Conservation (phyloP, 2,329 filamentous ascomycete species). For the Drechslera avenae region DNA sequence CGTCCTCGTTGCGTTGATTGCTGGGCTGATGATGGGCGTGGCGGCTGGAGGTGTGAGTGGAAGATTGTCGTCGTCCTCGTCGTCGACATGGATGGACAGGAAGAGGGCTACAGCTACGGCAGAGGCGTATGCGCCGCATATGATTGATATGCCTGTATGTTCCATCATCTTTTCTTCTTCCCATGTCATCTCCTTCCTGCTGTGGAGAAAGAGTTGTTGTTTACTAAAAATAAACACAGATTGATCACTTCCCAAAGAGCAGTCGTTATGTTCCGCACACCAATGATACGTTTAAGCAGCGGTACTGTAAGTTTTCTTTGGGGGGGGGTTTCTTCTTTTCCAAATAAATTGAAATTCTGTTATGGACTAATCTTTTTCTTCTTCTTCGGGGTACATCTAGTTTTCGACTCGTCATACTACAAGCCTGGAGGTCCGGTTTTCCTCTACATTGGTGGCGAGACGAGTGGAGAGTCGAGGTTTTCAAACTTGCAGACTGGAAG, state of each 20-base stretch:
- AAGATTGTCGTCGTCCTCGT: not conserved
- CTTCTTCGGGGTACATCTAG: not conserved
- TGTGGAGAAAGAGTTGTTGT: not conserved
- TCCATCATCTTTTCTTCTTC: no score
- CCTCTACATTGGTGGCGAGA: slow-evolving; percentile 57
- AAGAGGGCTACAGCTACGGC: slow-evolving; percentile 8
- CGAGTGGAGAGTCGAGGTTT: slow-evolving; percentile 46
- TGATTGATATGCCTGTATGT: slow-evolving; percentile 33
- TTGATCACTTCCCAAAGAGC: slow-evolving; percentile 55
- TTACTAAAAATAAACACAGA: slow-evolving; percentile 34
- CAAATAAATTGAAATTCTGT: no score
- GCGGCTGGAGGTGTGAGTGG: slow-evolving; percentile 1
- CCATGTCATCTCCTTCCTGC: no score
- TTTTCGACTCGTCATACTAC: slow-evolving; percentile 60
- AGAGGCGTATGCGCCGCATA: slow-evolving; percentile 29
- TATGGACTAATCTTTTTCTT: not conserved
- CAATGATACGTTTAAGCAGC: slow-evolving; percentile 59
- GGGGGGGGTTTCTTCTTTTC: no score
- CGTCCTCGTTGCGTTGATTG: slow-evolving; percentile 5
- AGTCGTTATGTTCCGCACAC: slow-evolving; percentile 50
- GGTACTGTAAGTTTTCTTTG: slow-evolving; percentile 50
- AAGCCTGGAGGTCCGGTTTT: slow-evolving; percentile 59
- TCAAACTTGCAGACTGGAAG: slow-evolving; percentile 51
- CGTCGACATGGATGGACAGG: slow-evolving; percentile 18
- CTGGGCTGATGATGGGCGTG: slow-evolving; percentile 8